phyloP scores from a whole-genome alignment of 768 basidiomycete genomes.

The Glaciozyma martinii region DNA sequence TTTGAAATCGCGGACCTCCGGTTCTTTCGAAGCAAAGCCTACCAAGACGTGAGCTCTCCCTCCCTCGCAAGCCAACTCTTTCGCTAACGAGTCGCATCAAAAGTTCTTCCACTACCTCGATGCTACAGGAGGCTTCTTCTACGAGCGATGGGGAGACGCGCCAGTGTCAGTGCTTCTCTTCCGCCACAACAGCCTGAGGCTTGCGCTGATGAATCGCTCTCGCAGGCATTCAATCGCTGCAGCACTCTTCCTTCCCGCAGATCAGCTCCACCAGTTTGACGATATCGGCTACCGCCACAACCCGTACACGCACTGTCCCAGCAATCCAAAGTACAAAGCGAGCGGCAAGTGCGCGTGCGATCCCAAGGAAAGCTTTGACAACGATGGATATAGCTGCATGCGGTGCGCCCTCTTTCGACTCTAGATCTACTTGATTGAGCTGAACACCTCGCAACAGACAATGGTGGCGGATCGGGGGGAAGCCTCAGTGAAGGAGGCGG shows the following conservation, averaged over 20 bases:
- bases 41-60: slow-evolving; percentile 20
- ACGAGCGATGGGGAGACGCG: slow-evolving; percentile 84
- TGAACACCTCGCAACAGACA: background rate
- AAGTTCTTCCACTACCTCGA: slow-evolving; percentile 76
- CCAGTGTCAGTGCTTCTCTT: slow-evolving; percentile 45
- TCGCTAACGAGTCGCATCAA: background rate
- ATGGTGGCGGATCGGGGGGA: background rate
- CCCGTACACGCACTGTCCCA: slow-evolving; percentile 13
- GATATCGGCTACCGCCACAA: slow-evolving; percentile 48
- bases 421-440: background rate
- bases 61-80: slow-evolving; percentile 45
- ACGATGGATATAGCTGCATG: slow-evolving; percentile 11
- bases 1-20: slow-evolving; percentile 82
- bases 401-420: background rate
- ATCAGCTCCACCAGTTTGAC: slow-evolving; percentile 85
- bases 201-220: background rate
- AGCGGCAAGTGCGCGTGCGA: slow-evolving; percentile 29
- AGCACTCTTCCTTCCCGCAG: slow-evolving; percentile 75
- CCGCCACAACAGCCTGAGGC: background rate
- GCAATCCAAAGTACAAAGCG: background rate
- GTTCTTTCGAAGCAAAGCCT: slow-evolving; percentile 57
- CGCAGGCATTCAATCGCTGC: slow-evolving; percentile 47
- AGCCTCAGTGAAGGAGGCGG: background rate
- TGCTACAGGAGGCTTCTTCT: slow-evolving; percentile 46
- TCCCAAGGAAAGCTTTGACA: slow-evolving; percentile 17